Conservation (phyloP, 768 basidiomycete species). For the Lanmaoa pseudosensibilis region DNA sequence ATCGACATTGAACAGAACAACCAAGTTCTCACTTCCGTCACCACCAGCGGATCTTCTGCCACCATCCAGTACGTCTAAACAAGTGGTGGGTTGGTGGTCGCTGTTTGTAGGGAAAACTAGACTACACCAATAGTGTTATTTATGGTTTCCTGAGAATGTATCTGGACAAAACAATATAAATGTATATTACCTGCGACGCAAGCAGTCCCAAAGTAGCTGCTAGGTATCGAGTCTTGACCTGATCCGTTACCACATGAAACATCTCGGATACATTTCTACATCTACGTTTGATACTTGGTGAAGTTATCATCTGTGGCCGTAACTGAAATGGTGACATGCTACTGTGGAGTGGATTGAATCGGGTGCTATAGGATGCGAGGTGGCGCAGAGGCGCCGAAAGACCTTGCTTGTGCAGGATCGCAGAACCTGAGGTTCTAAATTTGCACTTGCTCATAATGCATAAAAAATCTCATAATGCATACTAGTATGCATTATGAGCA, state of each 20-base stretch:
- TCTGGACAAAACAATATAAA: not conserved
- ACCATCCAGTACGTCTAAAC: slow-evolving; percentile 10
- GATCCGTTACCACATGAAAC: not conserved
- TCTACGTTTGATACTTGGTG: too few relatives aligned
- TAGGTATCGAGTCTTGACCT: not conserved
- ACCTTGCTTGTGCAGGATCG: too few relatives aligned
- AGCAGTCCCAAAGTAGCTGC: too few relatives aligned
- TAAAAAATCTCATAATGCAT: too few relatives aligned
- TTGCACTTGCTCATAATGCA: too few relatives aligned
- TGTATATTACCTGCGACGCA: not conserved
- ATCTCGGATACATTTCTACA: not conserved
- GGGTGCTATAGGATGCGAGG: too few relatives aligned
- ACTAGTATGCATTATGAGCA: too few relatives aligned
- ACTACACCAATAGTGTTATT: not conserved
- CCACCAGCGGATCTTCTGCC: not conserved
- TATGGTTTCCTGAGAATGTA: not conserved
- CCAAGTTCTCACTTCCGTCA: slow-evolving; percentile 8
- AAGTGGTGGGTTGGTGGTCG: not conserved
- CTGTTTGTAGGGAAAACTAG: not conserved
- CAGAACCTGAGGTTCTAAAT: too few relatives aligned
- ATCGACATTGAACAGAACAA: slow-evolving; percentile 14
- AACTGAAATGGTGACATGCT: too few relatives aligned
- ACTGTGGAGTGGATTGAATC: too few relatives aligned
- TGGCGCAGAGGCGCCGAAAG: too few relatives aligned
- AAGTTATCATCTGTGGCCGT: too few relatives aligned